Evolutionary conservation across 148 eudicot species (phyloP), one percentile per base, ranked within the genome.

Genomic region (Rhododendron vialii): DNA sequence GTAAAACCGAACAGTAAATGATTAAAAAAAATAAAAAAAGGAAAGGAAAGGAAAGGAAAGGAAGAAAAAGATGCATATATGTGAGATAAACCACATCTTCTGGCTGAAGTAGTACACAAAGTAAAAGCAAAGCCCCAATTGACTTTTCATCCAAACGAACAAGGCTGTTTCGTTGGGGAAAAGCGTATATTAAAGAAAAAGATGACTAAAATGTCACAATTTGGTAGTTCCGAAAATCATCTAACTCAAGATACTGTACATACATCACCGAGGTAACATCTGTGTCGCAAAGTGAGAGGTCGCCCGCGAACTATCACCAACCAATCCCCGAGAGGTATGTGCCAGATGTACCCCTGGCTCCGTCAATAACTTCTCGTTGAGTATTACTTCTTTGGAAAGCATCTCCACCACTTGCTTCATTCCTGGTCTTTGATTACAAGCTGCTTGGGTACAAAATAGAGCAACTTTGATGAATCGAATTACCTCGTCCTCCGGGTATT

Each of bases 321-420:
- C 83, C 48, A 78, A 51, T 14, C 61, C 79, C 4, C 3, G 85
- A 17, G 87, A 82, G 18, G 53, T 55, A 38, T 67, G 75, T 2
- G 88, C 79, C 14, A 84, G 59, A 50, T 84, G 91, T 0, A 92
- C 74, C 41, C 94, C 90, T 7, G 94, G 94, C 61, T 89, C 93
- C 0, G 89, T 88, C 28, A 93, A 74, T 74, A 89, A 28, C 76
- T 87, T 87, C 59, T 88, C 91, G 14, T 90, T 90, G n/a, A 94
- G 91, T 50, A 0, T 0, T 38, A 90, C 93, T 8, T 86, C 88
- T 84, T 87, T 89, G 2, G 92, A 87, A 20, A 94, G 94, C 97
- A 93, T 94, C 65, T 88, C 87, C 84, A 91, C 82, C 84, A 92
- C 95, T 90, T 94, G 92, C n/a, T 89, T 90, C 95, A 94, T 93